Conservation (phyloP, 331 rosid genomes). For the Pyracantha coccinea region DNA sequence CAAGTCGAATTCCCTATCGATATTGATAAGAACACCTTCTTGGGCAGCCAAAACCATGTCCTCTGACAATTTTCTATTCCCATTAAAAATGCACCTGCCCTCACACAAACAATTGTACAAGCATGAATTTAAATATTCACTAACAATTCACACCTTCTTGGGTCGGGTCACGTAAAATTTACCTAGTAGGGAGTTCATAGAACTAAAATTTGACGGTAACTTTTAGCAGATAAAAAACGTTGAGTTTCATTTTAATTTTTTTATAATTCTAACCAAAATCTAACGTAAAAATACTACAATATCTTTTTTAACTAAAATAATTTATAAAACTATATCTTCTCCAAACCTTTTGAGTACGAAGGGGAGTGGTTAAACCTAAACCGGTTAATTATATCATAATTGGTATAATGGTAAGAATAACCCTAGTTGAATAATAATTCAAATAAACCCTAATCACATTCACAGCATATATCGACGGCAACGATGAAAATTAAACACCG, state of each 20-base stretch:
- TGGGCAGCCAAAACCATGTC: slow-evolving; percentile 86
- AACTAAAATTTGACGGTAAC: no score
- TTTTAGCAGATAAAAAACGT: no score
- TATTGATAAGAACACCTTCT: slow-evolving; percentile 75
- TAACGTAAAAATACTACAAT: no score
- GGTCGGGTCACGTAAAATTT: no score
- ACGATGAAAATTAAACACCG: not conserved
- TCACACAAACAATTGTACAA: no score
- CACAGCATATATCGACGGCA: not conserved
- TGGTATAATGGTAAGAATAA: not conserved
- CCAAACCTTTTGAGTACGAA: not conserved
- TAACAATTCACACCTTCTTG: no score
- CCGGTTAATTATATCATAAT: not conserved
- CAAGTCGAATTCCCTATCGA: slow-evolving; percentile 82
- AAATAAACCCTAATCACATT: not conserved
- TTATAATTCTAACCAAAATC: no score
- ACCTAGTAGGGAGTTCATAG: no score
- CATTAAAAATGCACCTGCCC: slow-evolving; percentile 64
- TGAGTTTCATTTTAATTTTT: no score
- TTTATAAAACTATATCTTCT: no score
- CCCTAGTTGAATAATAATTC: not conserved
- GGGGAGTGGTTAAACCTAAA: not conserved
- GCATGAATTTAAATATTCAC: no score
- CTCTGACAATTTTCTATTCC: slow-evolving; percentile 78
- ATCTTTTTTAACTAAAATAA: no score